Base-by-base conservation (phyloP, 2,329 filamentous ascomycete genomes). In the Clonostachys chloroleuca region DNA sequence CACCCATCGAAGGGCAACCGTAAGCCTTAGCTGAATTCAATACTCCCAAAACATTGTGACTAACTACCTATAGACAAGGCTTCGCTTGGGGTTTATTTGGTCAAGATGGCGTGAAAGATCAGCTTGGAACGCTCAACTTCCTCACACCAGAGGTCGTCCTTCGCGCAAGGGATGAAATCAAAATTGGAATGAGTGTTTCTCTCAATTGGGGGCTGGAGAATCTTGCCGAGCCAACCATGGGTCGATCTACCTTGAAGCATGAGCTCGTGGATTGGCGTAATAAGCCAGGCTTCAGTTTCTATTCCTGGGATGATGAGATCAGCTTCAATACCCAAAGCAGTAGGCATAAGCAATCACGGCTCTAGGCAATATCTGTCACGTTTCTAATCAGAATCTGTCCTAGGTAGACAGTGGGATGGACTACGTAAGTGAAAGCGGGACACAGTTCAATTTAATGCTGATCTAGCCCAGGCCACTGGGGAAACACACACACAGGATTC, bases 121-220 rank as follows among this genome's bases (percentile, higher is more conserved):
- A 70, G 18, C 55, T 72, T 9, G 74, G 74, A 2, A 76, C 72
- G 1, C 55, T 78, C 16, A 78, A 78, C 53, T 61, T 74, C 12
- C 60, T 78, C 10, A 77, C 73, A 0, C 65, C 68, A 0, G 57
- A 66, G 5, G 64, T 74, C 5, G 61, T 74, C 5, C 39, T 45
- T 13, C 43, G 39, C 9, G 47, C 47, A 13, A 43, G 36, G 24
- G 42, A 48, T 33, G n/a, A 78, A 53, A 80, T 81, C 53, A 66
- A 64, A 36, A 74, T 70, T 1, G 79, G 79, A 12, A 64, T 65
- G 17, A 68, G 76, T 35, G 69, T 80, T 18, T 73, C 73, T 10
- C 65, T 82, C 35, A 71, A 72, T 30, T 81, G 78, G 78, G 73
- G 77, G 18, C 57, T 81, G 50, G 73, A 70, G n/a, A 81, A 81